Percentiles rank a stretch among this genome's conserved stretches.
Evolutionary conservation across 108 stramenopile species (phyloP).

Genomic region (Skeletonema costatum): DNA sequence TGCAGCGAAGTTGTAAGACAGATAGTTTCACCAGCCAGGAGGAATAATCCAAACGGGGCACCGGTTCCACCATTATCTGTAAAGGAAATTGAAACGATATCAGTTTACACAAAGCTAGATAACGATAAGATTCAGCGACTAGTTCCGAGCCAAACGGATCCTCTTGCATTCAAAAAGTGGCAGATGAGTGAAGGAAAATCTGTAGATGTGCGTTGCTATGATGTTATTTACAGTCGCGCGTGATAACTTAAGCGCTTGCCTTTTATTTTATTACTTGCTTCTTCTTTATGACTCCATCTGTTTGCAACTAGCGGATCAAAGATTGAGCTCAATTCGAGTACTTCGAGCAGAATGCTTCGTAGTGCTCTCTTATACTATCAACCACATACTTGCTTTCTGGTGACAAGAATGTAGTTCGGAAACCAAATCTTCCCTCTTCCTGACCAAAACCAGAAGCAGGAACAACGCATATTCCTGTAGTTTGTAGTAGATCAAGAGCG

Average conservation of each 20-base stretch:
- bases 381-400: constrained; percentile 79
- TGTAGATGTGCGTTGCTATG: constrained; percentile 81
- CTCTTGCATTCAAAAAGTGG: constrained; percentile 74
- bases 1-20: constrained; percentile 85
- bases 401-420: constrained; percentile 97
- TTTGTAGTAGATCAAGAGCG: constrained; percentile 87
- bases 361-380: constrained; percentile 77
- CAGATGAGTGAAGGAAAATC: constrained; percentile 68
- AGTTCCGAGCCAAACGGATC: constrained; percentile 73
- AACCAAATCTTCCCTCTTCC: constrained; percentile 89
- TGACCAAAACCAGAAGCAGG: constrained; percentile 98
- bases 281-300: not conserved
- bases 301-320: not conserved
- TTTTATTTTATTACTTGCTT: not conserved
- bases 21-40: constrained; percentile 58
- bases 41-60: constrained; percentile 9
- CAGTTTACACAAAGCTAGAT: constrained; percentile 53
- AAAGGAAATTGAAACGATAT: constrained; percentile 87
- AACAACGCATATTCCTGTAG: constrained; percentile 94
- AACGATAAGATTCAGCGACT: constrained; percentile 56
- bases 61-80: constrained; percentile 41
- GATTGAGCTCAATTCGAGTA: constrained; percentile 36
- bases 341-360: constrained; percentile 80
- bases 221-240: constrained; percentile 63
- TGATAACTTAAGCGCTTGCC: not conserved